These are phyloP conservation scores for Petasospora rhodanensis DNA, from an alignment of 1,139 yeast genomes.

Conservation along the genomic window DNA sequence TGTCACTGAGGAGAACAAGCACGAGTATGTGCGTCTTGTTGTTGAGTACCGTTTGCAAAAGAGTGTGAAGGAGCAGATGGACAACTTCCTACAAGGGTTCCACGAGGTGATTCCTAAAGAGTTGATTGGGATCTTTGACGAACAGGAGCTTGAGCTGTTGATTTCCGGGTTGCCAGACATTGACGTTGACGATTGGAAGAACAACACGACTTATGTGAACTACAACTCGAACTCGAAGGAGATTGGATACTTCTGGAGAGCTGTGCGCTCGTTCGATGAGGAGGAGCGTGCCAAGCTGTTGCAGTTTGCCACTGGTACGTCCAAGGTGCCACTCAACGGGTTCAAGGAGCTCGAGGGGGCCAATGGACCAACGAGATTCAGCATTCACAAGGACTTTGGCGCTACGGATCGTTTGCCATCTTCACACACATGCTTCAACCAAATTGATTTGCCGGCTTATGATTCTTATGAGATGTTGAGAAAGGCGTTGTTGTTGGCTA, in stretches of 20 bases:
- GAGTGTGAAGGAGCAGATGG: constrained; percentile 85
- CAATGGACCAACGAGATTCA: constrained; percentile 80
- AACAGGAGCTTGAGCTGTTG: constrained; percentile 88
- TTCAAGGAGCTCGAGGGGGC: constrained; percentile 89
- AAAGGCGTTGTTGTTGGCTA: constrained; percentile 75
- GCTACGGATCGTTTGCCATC: constrained; percentile 84
- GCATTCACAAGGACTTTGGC: constrained; percentile 88
- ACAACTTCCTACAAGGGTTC: constrained; percentile 80
- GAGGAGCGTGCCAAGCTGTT: constrained; percentile 92
- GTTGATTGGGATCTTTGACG: constrained; percentile 83
- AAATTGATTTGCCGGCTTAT: constrained; percentile 90
- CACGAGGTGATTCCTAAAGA: constrained; percentile 91
- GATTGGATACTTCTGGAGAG: constrained; percentile 98
- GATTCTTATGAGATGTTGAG: constrained; percentile 83
- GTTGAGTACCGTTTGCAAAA: constrained; percentile 83
- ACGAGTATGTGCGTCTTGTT: constrained; percentile 79
- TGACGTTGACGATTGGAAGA: constrained; percentile 94
- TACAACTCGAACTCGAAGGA: constrained; percentile 84
- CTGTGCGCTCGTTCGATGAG: constrained; percentile 87
- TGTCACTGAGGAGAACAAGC: constrained; percentile 88
- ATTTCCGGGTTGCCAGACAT: constrained; percentile 96
- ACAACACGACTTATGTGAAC: constrained; percentile 76
- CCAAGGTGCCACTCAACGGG: constrained; percentile 93
- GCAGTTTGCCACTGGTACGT: constrained; percentile 97
- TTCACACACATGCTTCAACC: constrained; percentile 95